phyloP scores from a whole-genome alignment of 495 filamentous ascomycete species.

The Neurospora tetraspora region DNA sequence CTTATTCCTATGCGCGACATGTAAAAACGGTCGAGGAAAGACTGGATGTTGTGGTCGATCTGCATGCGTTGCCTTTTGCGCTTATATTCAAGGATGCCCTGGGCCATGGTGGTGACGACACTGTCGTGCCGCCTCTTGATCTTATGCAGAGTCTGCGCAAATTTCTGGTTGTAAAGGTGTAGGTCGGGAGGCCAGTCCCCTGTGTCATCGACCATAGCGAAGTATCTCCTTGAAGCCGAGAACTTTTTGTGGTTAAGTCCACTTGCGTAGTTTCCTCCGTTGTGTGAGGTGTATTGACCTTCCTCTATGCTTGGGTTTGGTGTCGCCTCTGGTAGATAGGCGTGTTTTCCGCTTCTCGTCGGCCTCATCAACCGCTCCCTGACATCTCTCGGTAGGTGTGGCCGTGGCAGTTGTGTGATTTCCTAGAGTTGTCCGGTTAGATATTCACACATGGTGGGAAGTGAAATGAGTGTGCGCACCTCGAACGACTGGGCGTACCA shows the following conservation, averaged over 20 bases:
- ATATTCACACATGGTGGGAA: conserved; percentile 15
- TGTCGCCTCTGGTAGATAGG: conserved; percentile 70
- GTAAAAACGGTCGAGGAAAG: conserved; percentile 96
- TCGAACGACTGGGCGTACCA: conserved; percentile 99
- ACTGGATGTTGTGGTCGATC: conserved; percentile 92
- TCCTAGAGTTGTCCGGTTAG: conserved; percentile 45
- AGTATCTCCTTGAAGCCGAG: conserved; percentile 63
- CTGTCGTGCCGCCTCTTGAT: conserved; percentile 96
- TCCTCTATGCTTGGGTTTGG: conserved; percentile 81
- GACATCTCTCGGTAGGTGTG: conserved; percentile 64
- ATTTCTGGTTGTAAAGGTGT: conserved; percentile 85
- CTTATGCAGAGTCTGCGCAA: conserved; percentile 71
- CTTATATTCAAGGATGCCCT: conserved; percentile 97
- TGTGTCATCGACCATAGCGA: conserved; percentile 79
- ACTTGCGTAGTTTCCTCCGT: conserved; percentile 28
- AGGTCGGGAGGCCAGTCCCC: conserved; percentile 91
- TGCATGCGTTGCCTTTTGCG: conserved; percentile 93
- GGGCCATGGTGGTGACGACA: conserved; percentile 90
- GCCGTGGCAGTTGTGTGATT: conserved; percentile 75
- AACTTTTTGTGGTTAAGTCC: conserved; percentile 31
- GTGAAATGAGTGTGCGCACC: conserved; percentile 40
- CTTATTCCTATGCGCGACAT: conserved; percentile 99
- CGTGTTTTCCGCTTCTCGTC: conserved; percentile 45
- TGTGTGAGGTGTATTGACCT: conserved; percentile 77
- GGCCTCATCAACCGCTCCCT: conserved; percentile 69